Base-by-base conservation (phyloP, 2,329 filamentous ascomycete species). In the Fusarium continuum region DNA sequence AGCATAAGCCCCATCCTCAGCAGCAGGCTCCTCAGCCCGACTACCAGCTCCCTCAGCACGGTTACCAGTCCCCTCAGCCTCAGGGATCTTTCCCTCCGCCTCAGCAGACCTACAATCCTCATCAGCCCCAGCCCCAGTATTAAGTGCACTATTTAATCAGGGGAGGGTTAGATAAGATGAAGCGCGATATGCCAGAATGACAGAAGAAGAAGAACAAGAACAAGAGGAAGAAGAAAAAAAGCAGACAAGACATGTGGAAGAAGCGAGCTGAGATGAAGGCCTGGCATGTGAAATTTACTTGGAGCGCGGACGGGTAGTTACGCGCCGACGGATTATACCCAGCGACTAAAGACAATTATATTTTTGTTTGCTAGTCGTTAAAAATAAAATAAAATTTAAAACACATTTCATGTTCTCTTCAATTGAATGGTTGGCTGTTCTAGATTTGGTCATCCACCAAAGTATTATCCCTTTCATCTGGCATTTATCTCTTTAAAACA, bases 81-180 rank as follows among this genome's bases (percentile, higher is more conserved):
- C 65, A 70, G 23, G 67, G 65, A 48, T 63, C 65, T 6, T 69
- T 57, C 51, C 58, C 59, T 55, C 54, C 55, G 16, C 68, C 64
- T 43, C 66, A 69, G 41, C 68, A 66, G 61, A 51, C 47, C 39
- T 69, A 69, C 47, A 66, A 69, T 47, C 63, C 65, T 47, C 66
- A 70, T n/a, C 64, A 70, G 19, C 53, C 65, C 26, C 64, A 67
- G 41, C 55, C 68, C 46, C 54, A 70, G 55, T 68, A 69, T 58
- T 70, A 58, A 45, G 19, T 16, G 19, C 26, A 9, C 41, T 29
- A 34, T 29, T 34, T 17, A 10, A 10, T 4, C 20, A 31, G 20
- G 17, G 19, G 5, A 36, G 13, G 17, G 8, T 28, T 22, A 28
- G 43, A 38, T 22, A 20, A 28, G 6, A 45, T 35, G 32, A 51